A percentile compares a stretch with the other conserved stretches of the same genome.
These are phyloP conservation scores for Coemansia javaensis DNA, from an alignment of 192 early-diverging fungal species.

Conservation along the genomic window DNA sequence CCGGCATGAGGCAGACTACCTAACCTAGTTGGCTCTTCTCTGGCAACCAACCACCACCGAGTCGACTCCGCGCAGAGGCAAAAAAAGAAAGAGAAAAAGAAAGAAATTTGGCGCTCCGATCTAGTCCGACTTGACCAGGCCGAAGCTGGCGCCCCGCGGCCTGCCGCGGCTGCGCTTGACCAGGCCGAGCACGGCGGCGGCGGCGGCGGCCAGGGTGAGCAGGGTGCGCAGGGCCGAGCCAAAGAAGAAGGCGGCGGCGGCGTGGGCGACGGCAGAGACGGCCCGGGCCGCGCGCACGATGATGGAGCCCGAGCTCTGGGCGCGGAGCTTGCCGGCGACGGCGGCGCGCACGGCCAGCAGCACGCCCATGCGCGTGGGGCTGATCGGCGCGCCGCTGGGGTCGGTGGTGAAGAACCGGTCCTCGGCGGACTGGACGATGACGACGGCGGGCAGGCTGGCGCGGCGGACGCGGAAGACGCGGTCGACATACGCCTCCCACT, in stretches of 20 bases:
- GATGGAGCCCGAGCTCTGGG: slow-evolving; percentile 36
- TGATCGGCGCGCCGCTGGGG: slow-evolving; percentile 19
- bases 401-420: slow-evolving; percentile 37
- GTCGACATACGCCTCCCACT: slow-evolving; percentile 59
- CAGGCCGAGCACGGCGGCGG: slow-evolving; percentile 11
- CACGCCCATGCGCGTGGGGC: slow-evolving; percentile 33
- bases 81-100: neutral
- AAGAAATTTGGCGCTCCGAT: neutral
- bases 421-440: slow-evolving; percentile 54
- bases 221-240: slow-evolving; percentile 21
- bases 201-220: slow-evolving; percentile 9
- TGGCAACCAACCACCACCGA: no score
- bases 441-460: slow-evolving; percentile 33
- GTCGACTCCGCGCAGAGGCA: no score
- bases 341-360: slow-evolving; percentile 42
- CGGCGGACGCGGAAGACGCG: slow-evolving; percentile 49
- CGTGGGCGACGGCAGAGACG: neutral
- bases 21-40: no score
- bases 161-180: slow-evolving; percentile 4
- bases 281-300: slow-evolving; percentile 18
- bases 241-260: slow-evolving; percentile 21
- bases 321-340: slow-evolving; percentile 28
- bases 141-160: no score
- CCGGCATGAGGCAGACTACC: no score
- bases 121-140: slow-evolving; percentile 45